Evolutionary conservation across 768 basidiomycete species (phyloP).

Genomic region (Clavulina sp.): DNA sequence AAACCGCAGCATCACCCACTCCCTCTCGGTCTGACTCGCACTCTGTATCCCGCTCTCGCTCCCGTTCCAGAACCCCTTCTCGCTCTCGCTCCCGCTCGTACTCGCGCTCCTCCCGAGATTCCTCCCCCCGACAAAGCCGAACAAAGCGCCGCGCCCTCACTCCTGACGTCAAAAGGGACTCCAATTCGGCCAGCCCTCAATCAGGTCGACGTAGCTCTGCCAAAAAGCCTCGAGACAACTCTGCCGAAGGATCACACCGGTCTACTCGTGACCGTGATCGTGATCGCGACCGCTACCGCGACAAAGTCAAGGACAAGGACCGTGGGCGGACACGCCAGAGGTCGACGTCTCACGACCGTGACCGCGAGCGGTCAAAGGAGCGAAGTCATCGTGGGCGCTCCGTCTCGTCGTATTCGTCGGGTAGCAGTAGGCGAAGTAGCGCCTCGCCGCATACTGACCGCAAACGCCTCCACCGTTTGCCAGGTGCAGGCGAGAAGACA

Average conservation of each 20-base stretch:
- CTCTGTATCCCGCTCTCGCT: not conserved
- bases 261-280: not conserved
- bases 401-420: conserved; percentile 1
- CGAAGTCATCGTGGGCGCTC: too few relatives aligned
- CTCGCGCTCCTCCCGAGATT: not conserved
- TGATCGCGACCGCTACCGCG: too few relatives aligned
- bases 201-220: too few relatives aligned
- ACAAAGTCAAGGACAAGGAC: too few relatives aligned
- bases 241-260: too few relatives aligned
- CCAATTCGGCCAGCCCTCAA: too few relatives aligned
- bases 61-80: not conserved
- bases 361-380: not conserved
- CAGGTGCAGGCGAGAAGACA: not conserved
- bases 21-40: not conserved
- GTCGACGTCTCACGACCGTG: not conserved
- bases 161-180: too few relatives aligned
- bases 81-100: not conserved
- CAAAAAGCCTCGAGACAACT: too few relatives aligned
- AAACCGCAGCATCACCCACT: too few relatives aligned
- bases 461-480: conserved; percentile 3
- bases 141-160: not conserved
- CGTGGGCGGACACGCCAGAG: not conserved
- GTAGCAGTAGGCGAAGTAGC: not conserved
- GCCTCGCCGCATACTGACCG: not conserved
- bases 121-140: not conserved